Conservation (phyloP, 2,329 filamentous ascomycete genomes). For the Atkinsonella hypoxylon region DNA sequence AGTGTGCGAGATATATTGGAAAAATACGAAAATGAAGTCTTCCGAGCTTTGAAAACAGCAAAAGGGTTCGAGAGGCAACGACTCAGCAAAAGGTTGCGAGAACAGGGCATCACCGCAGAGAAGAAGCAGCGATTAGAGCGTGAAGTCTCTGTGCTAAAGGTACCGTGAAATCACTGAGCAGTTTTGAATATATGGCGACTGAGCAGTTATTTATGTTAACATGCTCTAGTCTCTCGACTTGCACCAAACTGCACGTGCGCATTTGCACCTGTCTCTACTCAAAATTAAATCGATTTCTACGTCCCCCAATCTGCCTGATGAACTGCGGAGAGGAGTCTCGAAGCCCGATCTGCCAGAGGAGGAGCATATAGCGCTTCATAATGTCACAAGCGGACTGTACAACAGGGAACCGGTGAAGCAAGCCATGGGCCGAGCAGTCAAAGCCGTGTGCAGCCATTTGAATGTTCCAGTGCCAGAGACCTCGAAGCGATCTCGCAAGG, state of each 20-base stretch:
- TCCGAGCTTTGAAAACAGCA: conserved; percentile 56
- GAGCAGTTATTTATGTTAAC: not conserved
- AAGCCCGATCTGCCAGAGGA: conserved; percentile 41
- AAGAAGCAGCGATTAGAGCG: conserved; percentile 50
- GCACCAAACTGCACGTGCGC: conserved; percentile 42
- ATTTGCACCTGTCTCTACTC: conserved; percentile 42
- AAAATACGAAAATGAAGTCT: conserved; percentile 47
- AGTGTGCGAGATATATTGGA: conserved; percentile 38
- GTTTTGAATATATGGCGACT: not conserved
- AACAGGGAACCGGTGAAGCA: conserved; percentile 39
- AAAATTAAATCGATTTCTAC: conserved; percentile 41
- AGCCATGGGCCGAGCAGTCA: conserved; percentile 35
- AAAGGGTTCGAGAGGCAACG: conserved; percentile 73
- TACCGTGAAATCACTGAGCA: conserved; percentile 7
- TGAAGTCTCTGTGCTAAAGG: conserved; percentile 46
- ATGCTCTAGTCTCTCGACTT: conserved; percentile 39
- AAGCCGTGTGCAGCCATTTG: conserved; percentile 35
- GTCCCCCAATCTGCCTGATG: conserved; percentile 35
- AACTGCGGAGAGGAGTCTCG: conserved; percentile 32
- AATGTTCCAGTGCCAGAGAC: conserved; percentile 35
- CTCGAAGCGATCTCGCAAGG: conserved; percentile 19
- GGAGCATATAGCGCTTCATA: conserved; percentile 39
- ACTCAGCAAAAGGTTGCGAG: conserved; percentile 46
- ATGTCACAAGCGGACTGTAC: conserved; percentile 47
- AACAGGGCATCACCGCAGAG: conserved; percentile 31